Evolutionary conservation across 495 filamentous ascomycete genomes (phyloP), one percentile per base, ranked within the genome.

Genomic region (Astrothelium macrocarpum): DNA sequence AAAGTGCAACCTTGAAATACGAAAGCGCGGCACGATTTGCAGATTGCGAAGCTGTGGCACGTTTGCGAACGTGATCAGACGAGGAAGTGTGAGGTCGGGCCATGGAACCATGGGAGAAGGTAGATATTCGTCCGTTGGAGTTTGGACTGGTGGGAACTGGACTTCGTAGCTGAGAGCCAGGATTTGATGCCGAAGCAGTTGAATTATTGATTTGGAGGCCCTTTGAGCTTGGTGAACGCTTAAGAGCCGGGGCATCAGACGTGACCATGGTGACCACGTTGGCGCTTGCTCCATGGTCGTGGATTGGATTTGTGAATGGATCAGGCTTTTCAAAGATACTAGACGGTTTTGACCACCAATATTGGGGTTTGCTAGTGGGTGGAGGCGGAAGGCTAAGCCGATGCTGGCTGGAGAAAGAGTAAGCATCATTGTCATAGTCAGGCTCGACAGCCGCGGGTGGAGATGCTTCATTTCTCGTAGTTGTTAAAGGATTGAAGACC

Each of bases 1-100:
- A 78, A 69, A 93, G 82, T 0, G 90, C 86, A 62, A 89, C 91
- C 64, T 91, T 91, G 56, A 83, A 86, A 71, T 94, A 96, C 0
- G 85, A 84, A 86, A 86, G 92, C 2, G 86, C 84, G 2, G 84
- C 85, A 29, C 32, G 64, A 45, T 64, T 72, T 9, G 25, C 67
- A 29, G 49, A 56, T 56, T 56, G 49, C 12, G 49, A 28, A 16
- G 49, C 49, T 4, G 49, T 56, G 9, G 29, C 2, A 9, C 49
- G 49, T 20, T 16, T 4, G 23, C 63, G 56, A 65, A 43, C 43
- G 59, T 32, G 42, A 67, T 70, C 58, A 65, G 66, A 71, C 23
- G 67, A 61, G 45, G 69, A 68, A 11, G 62, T 64, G 11, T 67
- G 68, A 36, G 67, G 71, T 16, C 65, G 49, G 0, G 64, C 69